Evolutionary conservation across 257 asterid genomes (phyloP), one percentile per base, ranked within the genome.

Genomic region (Solanum dulcamara): DNA sequence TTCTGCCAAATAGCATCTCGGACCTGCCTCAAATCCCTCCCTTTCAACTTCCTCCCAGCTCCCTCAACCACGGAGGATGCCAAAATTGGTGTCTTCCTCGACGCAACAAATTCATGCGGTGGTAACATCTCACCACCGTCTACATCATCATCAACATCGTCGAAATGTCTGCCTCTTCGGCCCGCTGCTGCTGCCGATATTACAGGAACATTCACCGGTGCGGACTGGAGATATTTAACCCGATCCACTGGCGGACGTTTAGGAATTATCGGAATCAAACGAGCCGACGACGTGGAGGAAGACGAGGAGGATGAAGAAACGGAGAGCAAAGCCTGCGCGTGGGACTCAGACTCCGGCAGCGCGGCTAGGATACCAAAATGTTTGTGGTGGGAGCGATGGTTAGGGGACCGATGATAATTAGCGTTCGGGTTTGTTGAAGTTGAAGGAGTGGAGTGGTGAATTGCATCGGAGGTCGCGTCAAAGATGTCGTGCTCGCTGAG

Each of bases 11-110:
- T 84, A 18, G 94, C 94, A 37, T 91, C 93, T 84, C 98, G 91
- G 87, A 94, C 98, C 87, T 91, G 96, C 86, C 95, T 89, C 81
- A 93, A 91, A 87, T 94, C 98, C 88, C 96, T 89, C 84, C 98
- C 98, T 86, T 93, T 94, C 88, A 94, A 86, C 18, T 96, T 94
- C 93, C 98, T 87, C 26, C 98, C 98, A 22, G 85, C 89, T 2
- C 98, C 98, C 88, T 94, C 98, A 86, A 94, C 81, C 86, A 94
- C 93, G 20, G 98, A 94, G 83, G 89, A 92, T 9, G 95, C 86
- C 79, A 89, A 67, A 90, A 87, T 33, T 57, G 96, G 94, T 37
- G 93, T 84, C n/a, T 89, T 80, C 83, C 91, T 91, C 12, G 91
- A 80, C 18, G 88, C 94, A 84, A 91, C 91, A 83, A 94, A 44